Base-by-base conservation (phyloP, 164 flowering plant genomes). In the Tetrastigma voinierianum region DNA sequence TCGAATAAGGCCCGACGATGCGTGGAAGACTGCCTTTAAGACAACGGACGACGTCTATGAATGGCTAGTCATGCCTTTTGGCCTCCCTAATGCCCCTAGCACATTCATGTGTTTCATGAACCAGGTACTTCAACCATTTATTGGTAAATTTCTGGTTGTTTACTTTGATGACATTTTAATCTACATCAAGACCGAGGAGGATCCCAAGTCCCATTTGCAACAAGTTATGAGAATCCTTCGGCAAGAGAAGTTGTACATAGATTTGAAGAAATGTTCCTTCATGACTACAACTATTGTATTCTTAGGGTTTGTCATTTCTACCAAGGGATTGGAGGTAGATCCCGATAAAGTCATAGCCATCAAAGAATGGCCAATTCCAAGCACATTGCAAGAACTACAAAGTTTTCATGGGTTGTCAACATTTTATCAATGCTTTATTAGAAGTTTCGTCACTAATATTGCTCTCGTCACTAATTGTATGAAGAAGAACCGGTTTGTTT, bases 251-350 rank as follows among this genome's bases (percentile, higher is more conserved):
- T 15, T 56, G 1, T 56, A 20, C 21, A 20, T 25, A 3, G 0
- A 25, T 25, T 25, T 25, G 40, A 25, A 25, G 6, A 25, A 25
- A 25, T 25, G 40, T 15, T 24, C 49, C 13, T 40, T 40, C 47
- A 18, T 10, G 21, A 12, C n/a, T 17, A 5, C 18, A 16, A 40
- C 10, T 15, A 9, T 11, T 7, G 9, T 61, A 2, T 46, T 63
- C 23, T 24, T 14, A 1, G 24, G 23, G 1, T 65, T 52, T 52
- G 32, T 52, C 9, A 12, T 65, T 3, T 52, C 23, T 1, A 10
- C 23, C 15, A 20, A 52, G 46, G 67, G 59, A 1, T 48, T 65
- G 1, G 49, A 53, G 17, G 46, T 40, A 15, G 67, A 65, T 15
- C 59, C 24, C 4, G 2, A 52, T 8, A 15, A 65, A 2, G 32